Percentiles rank a stretch among this genome's conserved stretches.
These are phyloP conservation scores for Neurospora crassa DNA, from an alignment of 2,329 filamentous ascomycete species.

Conservation along the genomic window DNA sequence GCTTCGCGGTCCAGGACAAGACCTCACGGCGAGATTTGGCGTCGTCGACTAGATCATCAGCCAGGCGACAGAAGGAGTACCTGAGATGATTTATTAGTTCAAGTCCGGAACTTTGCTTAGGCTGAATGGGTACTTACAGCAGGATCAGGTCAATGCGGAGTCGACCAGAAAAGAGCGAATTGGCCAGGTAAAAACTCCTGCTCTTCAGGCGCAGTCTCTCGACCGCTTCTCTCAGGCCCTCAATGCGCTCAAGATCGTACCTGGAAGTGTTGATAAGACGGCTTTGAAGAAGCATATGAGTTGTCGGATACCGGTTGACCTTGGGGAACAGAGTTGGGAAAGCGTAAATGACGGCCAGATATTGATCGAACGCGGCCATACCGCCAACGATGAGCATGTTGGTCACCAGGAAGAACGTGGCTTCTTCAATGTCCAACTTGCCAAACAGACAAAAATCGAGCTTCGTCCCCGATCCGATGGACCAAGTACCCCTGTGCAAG, in stretches of 20 bases:
- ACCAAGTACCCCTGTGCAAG: conserved; percentile 60
- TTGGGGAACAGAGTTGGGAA: conserved; percentile 49
- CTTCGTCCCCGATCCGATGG: conserved; percentile 59
- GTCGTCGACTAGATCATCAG: conserved; percentile 65
- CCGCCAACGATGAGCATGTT: conserved; percentile 63
- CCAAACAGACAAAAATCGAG: conserved; percentile 53
- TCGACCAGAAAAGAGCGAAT: conserved; percentile 57
- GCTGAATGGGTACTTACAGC: conserved; percentile 33
- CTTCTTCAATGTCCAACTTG: conserved; percentile 63
- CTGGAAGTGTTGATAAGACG: conserved; percentile 33
- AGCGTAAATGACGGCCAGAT: conserved; percentile 52
- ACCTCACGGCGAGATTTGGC: conserved; percentile 43
- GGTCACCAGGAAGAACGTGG: conserved; percentile 61
- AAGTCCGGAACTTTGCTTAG: neutral
- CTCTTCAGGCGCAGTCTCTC: conserved; percentile 52
- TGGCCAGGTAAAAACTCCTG: conserved; percentile 65
- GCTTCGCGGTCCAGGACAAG: conserved; percentile 45
- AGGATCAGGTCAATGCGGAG: conserved; percentile 59
- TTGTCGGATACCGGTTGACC: conserved; percentile 38
- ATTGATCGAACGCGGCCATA: conserved; percentile 59
- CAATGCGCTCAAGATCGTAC: conserved; percentile 49
- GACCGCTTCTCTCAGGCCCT: conserved; percentile 50
- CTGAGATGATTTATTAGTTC: conserved; percentile 23
- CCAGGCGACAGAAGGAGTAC: conserved; percentile 65
- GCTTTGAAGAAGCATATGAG: conserved; percentile 40